Conservation (phyloP, 2,329 filamentous ascomycete species). For the Grosmannia clavigera region DNA sequence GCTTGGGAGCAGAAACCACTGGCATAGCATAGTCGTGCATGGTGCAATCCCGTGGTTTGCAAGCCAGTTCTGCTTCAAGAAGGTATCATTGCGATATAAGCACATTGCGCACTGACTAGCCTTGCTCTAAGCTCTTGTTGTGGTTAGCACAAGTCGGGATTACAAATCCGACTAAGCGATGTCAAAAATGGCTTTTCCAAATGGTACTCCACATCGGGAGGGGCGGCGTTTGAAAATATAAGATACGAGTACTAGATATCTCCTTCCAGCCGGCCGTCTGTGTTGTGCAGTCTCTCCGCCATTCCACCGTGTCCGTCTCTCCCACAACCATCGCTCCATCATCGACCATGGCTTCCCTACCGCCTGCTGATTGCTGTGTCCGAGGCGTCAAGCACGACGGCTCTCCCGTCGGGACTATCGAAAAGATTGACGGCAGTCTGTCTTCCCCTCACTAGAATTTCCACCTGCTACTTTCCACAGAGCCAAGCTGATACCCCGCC, state of each 20-base stretch:
- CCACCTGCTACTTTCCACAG: background rate
- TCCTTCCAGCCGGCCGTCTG: background rate
- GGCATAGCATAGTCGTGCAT: background rate
- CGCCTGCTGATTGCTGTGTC: conserved; percentile 39
- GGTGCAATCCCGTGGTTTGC: too few relatives aligned
- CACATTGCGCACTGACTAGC: too few relatives aligned
- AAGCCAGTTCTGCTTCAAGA: too few relatives aligned
- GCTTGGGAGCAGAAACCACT: conserved; percentile 10
- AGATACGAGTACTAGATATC: background rate
- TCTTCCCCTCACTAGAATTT: background rate
- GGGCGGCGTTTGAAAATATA: background rate
- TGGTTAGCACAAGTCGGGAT: too few relatives aligned
- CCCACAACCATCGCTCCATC: background rate
- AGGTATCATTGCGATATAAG: too few relatives aligned
- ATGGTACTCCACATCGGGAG: background rate
- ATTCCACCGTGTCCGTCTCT: background rate
- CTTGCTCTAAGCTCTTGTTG: too few relatives aligned
- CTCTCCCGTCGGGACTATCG: conserved; percentile 15
- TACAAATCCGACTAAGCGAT: too few relatives aligned
- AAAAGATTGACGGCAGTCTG: background rate
- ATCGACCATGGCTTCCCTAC: conserved; percentile 37
- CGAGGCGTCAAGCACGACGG: conserved; percentile 41
- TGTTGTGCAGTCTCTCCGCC: background rate
- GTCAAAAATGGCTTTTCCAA: background rate
- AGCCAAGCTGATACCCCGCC: background rate